Conservation (phyloP, 2,329 filamentous ascomycete species). For the Colletotrichum sp. region DNA sequence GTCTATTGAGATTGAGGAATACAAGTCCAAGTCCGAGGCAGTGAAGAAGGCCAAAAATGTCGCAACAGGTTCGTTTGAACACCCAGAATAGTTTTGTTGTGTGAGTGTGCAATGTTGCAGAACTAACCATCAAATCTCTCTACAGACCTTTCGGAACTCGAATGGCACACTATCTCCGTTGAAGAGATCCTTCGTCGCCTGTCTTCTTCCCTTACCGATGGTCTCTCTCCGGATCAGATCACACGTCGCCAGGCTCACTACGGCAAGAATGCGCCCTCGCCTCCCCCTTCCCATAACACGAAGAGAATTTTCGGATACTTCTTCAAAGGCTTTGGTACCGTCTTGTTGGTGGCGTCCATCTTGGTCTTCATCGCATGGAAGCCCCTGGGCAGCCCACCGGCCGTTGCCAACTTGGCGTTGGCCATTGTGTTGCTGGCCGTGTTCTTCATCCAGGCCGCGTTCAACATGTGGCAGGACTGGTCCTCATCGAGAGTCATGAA, state of each 20-base stretch:
- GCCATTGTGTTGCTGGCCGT: conserved; percentile 76
- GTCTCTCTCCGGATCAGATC: conserved; percentile 65
- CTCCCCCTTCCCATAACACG: conserved; percentile 65
- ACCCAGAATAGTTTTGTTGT: background rate
- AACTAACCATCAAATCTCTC: background rate
- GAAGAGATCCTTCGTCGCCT: conserved; percentile 66
- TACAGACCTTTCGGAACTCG: conserved; percentile 64
- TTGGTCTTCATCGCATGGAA: conserved; percentile 81
- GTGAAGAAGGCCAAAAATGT: conserved; percentile 46
- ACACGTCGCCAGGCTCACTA: conserved; percentile 60
- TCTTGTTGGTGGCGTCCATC: conserved; percentile 71
- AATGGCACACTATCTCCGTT: conserved; percentile 69
- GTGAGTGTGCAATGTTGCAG: background rate
- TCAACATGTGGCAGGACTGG: conserved; percentile 77
- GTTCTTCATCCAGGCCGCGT: conserved; percentile 72
- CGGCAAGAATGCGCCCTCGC: conserved; percentile 71
- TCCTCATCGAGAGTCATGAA: conserved; percentile 79
- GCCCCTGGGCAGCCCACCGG: conserved; percentile 74
- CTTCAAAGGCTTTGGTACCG: conserved; percentile 77
- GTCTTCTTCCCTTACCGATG: conserved; percentile 58
- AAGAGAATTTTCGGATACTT: conserved; percentile 71
- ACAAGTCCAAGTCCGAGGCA: conserved; percentile 43
- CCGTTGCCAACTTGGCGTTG: conserved; percentile 72
- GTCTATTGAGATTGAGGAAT: conserved; percentile 57
- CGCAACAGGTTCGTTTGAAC: conserved; percentile 43